Evolutionary conservation across 768 basidiomycete genomes (phyloP), one percentile per base, ranked within the genome.

Genomic region (Lactarius akahatsu): DNA sequence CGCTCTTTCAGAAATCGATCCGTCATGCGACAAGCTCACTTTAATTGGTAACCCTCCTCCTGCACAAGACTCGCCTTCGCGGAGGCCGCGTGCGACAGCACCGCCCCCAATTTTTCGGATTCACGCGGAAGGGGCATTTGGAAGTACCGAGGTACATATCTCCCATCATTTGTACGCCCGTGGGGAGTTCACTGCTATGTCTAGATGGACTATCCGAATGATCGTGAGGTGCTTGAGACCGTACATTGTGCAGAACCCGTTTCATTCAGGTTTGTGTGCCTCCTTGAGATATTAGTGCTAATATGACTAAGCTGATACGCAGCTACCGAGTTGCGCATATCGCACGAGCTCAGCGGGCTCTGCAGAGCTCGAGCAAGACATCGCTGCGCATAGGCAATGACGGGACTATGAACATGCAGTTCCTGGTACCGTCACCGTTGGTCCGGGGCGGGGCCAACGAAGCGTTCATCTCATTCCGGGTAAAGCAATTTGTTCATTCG

Each of bases 151-250:
- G 81, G 94, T 91, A 55, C 43, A n/a, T 16, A 18, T 47, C 45
- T 18, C 40, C 50, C 15, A n/a, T 34, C 28, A 18, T 20, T 36
- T 18, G 6, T 30, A 15, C 30, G 9, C 32, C 7, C n/a, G 11
- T 26, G 4, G 52, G 54, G n/a, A 38, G 26, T 40, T 61, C 15
- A 41, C 23, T 58, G 23, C 36, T n/a, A 43, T 47, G 11, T 18
- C 36, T 71, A 96, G 94, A 92, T 98, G 88, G 96, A 99, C 77
- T 98, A 96, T 69, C 94, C 94, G 4, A 94, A 92, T 71, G 94
- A 96, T 72, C 83, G 84, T 57, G 94, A 97, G 59, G 91, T 98
- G 0, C 82, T 98, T 36, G 94, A 97, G 76, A 85, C 87, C 0
- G 94, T 97, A 71, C 92, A 96, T 67, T 98, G 96, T 74, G 79